Evolutionary conservation across 257 asterid genomes (phyloP).

Genomic region (Galeopsis tetrahit): DNA sequence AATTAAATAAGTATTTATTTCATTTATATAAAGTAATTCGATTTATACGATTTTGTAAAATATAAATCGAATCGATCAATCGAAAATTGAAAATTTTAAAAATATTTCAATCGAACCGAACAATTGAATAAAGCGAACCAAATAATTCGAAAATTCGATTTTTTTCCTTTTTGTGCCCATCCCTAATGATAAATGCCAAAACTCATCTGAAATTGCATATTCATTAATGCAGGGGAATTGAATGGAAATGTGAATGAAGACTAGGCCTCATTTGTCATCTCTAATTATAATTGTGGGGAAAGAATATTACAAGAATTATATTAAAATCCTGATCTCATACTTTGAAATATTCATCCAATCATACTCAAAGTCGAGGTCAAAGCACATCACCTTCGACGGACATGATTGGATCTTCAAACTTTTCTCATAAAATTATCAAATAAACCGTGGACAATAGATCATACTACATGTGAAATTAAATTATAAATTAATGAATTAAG

Average conservation of each 20-base stretch:
- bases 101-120: no score
- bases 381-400: not conserved
- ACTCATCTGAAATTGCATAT: not conserved
- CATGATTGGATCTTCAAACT: conserved; percentile 1
- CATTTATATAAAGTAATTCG: no score
- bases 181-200: no score
- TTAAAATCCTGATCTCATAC: not conserved
- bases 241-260: not conserved
- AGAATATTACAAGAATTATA: not conserved
- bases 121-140: no score
- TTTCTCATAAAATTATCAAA: not conserved
- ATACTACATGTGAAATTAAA: no score
- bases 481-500: not conserved
- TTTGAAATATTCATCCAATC: conserved; percentile 20
- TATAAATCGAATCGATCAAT: no score
- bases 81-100: no score
- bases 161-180: no score
- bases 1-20: no score
- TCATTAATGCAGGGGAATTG: not conserved
- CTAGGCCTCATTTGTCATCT: not conserved
- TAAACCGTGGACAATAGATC: not conserved
- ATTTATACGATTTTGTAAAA: no score
- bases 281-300: not conserved
- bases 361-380: conserved; percentile 14
- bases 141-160: no score